Conservation (phyloP, 2,329 filamentous ascomycete species). For the Penicillium sp. region DNA sequence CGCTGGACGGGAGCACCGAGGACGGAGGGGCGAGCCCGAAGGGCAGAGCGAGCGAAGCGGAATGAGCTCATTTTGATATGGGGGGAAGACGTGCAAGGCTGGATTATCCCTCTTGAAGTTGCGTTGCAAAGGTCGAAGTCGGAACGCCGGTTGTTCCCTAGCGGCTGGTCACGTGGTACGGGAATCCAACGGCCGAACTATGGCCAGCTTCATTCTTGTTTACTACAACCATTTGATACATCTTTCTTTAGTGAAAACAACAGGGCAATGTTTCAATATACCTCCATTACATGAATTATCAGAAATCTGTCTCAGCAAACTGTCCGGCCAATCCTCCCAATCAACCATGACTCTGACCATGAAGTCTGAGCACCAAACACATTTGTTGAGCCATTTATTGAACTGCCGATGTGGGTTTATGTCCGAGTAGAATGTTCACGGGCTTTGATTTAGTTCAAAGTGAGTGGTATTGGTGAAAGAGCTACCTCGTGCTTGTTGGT, state of each 20-base stretch:
- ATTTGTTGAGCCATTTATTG: no score
- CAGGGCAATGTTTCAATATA: neutral
- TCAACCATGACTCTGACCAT: no score
- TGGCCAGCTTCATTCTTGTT: constrained; percentile 2
- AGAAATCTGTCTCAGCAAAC: neutral
- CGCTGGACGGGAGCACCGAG: constrained; percentile 77
- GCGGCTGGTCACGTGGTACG: constrained; percentile 35
- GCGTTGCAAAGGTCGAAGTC: constrained; percentile 43
- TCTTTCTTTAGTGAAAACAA: neutral
- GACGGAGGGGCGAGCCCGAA: constrained; percentile 77
- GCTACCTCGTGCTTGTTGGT: neutral
- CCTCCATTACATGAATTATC: neutral
- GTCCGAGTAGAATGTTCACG: neutral
- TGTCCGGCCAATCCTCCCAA: neutral
- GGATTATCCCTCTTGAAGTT: constrained; percentile 40
- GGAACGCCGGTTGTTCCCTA: constrained; percentile 44
- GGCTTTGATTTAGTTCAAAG: neutral
- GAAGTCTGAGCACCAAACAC: no score
- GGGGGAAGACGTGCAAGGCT: constrained; percentile 31
- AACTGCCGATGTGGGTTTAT: no score
- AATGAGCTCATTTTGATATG: constrained; percentile 79
- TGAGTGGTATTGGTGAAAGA: neutral
- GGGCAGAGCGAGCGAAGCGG: constrained; percentile 86
- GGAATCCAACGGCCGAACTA: constrained; percentile 16
- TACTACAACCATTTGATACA: neutral